Evolutionary conservation across 164 flowering plant species (phyloP), one percentile per base, ranked within the genome.

Genomic region (Paratinospora sagittata): DNA sequence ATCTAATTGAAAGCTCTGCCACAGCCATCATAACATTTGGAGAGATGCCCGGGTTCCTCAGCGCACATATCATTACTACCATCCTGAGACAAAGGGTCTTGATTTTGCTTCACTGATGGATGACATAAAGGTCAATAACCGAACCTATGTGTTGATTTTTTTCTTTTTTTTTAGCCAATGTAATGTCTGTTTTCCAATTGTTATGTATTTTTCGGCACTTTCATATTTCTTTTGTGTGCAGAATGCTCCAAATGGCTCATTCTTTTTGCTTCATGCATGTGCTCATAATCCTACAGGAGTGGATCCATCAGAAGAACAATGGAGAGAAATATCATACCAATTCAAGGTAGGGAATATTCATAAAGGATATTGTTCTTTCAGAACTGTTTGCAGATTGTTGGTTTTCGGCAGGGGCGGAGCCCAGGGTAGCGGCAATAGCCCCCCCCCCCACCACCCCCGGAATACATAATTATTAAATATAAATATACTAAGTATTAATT

Each of bases 231-330:
- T 19, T 19, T 75, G 6, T 67, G n/a, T 63, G 45, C 70, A 94
- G 98, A 89, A 89, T 89, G 97, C 99, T 71, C 99, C 99, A 71
- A 85, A 81, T 77, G 97, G 98, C 1, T 90, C 98, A 10, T 86
- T 95, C 84, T 89, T 94, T 81, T 82, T 95, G 74, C 92, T 95
- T 68, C 98, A 95, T 81, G 98, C 98, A 9, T 95, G 97, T 83
- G 99, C 99, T 76, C 99, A 95, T 75, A 95, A 95, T 81, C 99
- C 99, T 70, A 95, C 99, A 73, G 99, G 99, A 71, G 99, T 95
- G 39, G 99, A 95, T 82, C 99, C 99, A 69, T 61, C 97, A 49
- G 96, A 85, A 75, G 94, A 89, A 74, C 97, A 95, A 67, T 95
- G 99, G 99, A 87, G 76, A 72, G 96, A 92, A 81, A 95, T 95